Percentiles rank a stretch among this genome's conserved stretches.
phyloP scores from a whole-genome alignment of 2,329 filamentous ascomycete species.

The Colletotrichum horii region DNA sequence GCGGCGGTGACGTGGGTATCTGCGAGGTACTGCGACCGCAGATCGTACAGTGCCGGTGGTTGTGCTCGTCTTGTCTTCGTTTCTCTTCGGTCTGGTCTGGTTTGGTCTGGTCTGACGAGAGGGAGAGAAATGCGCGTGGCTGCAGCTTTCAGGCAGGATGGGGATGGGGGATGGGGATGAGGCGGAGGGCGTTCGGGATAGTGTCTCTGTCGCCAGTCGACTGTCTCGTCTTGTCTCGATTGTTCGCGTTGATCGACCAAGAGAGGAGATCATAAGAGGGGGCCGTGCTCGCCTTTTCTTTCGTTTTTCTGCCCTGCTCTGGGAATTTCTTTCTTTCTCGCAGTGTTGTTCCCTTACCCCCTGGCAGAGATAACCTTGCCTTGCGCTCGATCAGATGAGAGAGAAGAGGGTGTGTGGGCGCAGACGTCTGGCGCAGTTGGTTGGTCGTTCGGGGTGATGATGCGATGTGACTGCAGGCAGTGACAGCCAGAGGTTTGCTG shows the following conservation, averaged over 20 bases:
- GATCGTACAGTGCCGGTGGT: not conserved
- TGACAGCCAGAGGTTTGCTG: not conserved
- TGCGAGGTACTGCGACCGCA: not conserved
- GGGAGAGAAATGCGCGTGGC: not conserved
- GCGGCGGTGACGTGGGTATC: not conserved
- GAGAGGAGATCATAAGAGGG: not conserved
- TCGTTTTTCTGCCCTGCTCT: not conserved
- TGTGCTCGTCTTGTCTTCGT: not conserved
- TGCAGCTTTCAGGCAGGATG: not conserved
- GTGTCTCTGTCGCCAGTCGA: not conserved
- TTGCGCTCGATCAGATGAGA: not conserved
- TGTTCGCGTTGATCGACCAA: conserved; percentile 12
- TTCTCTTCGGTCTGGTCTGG: not conserved
- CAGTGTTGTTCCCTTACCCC: not conserved
- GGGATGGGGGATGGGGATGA: not conserved
- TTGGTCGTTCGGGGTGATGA: conserved; percentile 4
- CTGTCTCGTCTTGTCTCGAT: conserved; percentile 18
- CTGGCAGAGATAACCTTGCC: not conserved
- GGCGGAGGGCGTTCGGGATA: conserved; percentile 5
- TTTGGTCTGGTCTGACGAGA: not conserved
- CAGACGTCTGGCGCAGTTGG: not conserved
- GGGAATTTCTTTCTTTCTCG: not conserved
- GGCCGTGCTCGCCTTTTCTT: conserved; percentile 5
- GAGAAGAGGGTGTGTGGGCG: not conserved
- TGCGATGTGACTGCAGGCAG: not conserved